Percentiles rank a stretch among this genome's conserved stretches.
These are phyloP conservation scores for Austroboletus sp. DNA, from an alignment of 1,284 basidiomycete genomes.

Conservation along the genomic window DNA sequence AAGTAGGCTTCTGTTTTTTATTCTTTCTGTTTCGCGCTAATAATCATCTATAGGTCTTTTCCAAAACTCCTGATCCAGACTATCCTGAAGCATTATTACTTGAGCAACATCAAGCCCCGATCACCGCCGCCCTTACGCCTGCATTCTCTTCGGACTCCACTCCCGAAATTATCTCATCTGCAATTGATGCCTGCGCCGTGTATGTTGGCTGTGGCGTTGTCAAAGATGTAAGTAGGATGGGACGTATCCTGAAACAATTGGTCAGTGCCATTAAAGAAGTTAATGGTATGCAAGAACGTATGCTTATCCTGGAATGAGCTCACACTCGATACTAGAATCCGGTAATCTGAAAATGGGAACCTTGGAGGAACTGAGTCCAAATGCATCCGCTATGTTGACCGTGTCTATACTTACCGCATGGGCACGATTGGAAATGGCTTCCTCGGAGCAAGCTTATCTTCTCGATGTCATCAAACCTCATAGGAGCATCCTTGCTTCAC, in stretches of 20 bases:
- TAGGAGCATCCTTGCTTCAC: conserved; percentile 62
- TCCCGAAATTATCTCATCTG: conserved; percentile 89
- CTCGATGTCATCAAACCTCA: conserved; percentile 81
- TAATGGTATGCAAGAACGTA: conserved; percentile 48
- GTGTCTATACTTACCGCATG: conserved; percentile 92
- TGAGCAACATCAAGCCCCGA: conserved; percentile 98
- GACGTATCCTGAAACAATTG: conserved; percentile 86
- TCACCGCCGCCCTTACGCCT: conserved; percentile 95
- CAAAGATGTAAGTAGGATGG: conserved; percentile 85
- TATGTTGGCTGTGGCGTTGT: conserved; percentile 96
- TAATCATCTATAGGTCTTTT: conserved; percentile 59
- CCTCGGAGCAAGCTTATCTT: conserved; percentile 70
- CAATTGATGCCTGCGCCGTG: conserved; percentile 88
- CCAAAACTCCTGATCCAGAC: conserved; percentile 82
- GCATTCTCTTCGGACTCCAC: conserved; percentile 93
- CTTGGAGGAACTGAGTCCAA: conserved; percentile 81
- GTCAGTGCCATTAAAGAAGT: conserved; percentile 87
- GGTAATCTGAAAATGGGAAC: conserved; percentile 84
- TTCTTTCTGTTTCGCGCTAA: conserved; percentile 12
- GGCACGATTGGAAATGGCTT: conserved; percentile 87
- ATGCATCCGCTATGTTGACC: conserved; percentile 90
- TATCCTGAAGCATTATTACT: conserved; percentile 85
- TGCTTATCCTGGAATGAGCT: conserved; percentile 2
- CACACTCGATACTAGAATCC: conserved; percentile 48
- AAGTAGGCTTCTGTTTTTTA: conserved; percentile 46